Base-by-base conservation (phyloP, 768 basidiomycete genomes). In the Trametes coccinea region DNA sequence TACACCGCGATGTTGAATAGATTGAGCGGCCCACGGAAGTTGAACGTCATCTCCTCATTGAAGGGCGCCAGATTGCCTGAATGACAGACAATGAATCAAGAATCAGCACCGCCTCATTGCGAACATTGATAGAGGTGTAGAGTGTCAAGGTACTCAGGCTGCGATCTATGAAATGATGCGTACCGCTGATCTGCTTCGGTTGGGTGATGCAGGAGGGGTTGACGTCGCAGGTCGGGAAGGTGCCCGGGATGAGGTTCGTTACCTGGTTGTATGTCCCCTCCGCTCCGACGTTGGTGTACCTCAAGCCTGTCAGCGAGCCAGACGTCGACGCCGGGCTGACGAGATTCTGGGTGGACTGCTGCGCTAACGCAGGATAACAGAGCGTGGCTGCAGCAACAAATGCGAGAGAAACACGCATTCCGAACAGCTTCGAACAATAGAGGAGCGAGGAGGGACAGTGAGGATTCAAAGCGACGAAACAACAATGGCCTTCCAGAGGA, bases 1-100 rank as follows among this genome's bases (percentile, higher is more conserved):
- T 69, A 70, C n/a, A 72, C 70, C n/a, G 71, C 69, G 54, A 72
- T 69, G 64, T 70, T 71, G 58, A 64, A 50, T 16, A 72, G 49
- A 41, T 63, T 61, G 62, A 72, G 59, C 33, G 71, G 70, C 6
- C 71, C 71, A 27, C 70, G 68, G 59, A 72, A 67, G 65, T 65
- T 66, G 51, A 70, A 57, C 17, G 69, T 72, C 56, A 72, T 62
- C 34, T 72, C 69, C 53, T 72, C 68, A 49, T 72, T 56, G 56
- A 72, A 72, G 2, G 71, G 71, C 3, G 71, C 71, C 13, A 72
- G 66, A 47, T 56, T 57, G 41, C 71, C 71, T 67, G 39, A 4
- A 10, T 2, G 33, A 10, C 30, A 31, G 13, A 31, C 11, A 52
- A 22, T 43, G 29, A 10, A 17, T 22, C 8, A 31, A 22, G 50